Conservation (phyloP, 75 land plant species). For the Gnetum montanum region DNA sequence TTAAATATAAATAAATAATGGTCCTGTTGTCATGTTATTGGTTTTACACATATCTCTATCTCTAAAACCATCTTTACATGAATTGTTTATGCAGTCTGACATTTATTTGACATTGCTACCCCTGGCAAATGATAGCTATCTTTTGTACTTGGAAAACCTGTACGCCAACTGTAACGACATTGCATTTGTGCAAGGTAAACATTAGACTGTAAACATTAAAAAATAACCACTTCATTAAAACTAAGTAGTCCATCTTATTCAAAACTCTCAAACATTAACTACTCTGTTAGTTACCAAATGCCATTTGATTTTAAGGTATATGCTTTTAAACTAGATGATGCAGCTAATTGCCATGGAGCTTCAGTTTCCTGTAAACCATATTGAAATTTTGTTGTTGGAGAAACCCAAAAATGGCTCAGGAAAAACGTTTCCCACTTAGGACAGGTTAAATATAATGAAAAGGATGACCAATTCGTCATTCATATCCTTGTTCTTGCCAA, state of each 20-base stretch:
- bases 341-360: slow-evolving; percentile 40
- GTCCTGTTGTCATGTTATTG: neutral
- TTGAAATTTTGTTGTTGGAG: slow-evolving; percentile 25
- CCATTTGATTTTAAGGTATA: neutral
- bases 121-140: slow-evolving; percentile 21
- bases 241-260: too few relatives aligned
- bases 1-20: neutral
- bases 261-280: too few relatives aligned
- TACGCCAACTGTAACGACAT: slow-evolving; percentile 26
- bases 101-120: slow-evolving; percentile 58
- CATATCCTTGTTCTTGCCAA: neutral
- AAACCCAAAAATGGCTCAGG: neutral
- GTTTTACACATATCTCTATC: slow-evolving; percentile 1
- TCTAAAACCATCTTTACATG: neutral
- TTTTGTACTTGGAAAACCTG: slow-evolving; percentile 51
- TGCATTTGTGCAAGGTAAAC: slow-evolving; percentile 29
- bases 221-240: neutral
- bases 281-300: neutral
- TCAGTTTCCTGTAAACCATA: slow-evolving; percentile 16
- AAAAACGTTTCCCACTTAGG: neutral
- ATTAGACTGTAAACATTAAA: too few relatives aligned
- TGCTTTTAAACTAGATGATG: neutral
- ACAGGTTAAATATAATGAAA: slow-evolving; percentile 1
- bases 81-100: slow-evolving; percentile 59
- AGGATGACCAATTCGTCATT: neutral